These are phyloP conservation scores for Zygosaccharomyces pseudobailii DNA, from an alignment of 1,139 yeast genomes.

Conservation along the genomic window DNA sequence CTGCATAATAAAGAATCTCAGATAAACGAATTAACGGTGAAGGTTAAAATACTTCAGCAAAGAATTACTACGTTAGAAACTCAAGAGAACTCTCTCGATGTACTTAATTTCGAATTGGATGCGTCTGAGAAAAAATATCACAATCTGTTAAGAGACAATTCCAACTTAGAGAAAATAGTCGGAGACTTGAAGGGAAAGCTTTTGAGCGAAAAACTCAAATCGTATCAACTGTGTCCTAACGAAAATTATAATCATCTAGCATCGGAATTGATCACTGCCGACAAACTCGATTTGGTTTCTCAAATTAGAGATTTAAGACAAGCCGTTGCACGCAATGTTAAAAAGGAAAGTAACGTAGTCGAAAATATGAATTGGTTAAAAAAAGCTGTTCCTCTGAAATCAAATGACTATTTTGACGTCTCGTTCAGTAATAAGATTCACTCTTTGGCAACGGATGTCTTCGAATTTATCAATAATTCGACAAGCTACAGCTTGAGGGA, in stretches of 20 bases:
- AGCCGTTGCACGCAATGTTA: neutral
- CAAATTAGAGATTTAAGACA: conserved; percentile 15
- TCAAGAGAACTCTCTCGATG: neutral
- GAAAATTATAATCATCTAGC: conserved; percentile 1
- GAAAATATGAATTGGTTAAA: neutral
- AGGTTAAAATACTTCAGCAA: neutral
- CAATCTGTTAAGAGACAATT: neutral
- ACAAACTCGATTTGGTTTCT: conserved; percentile 13
- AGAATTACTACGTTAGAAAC: neutral
- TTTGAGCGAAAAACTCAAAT: neutral
- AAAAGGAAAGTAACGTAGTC: neutral
- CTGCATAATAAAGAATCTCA: neutral
- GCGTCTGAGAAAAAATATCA: neutral
- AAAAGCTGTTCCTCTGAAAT: neutral
- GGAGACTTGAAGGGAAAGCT: conserved; percentile 4
- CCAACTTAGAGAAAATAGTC: neutral
- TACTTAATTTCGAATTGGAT: neutral
- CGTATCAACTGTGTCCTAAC: conserved; percentile 1
- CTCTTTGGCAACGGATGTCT: neutral
- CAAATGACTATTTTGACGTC: neutral
- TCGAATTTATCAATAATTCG: conserved; percentile 1
- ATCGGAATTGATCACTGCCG: conserved; percentile 7
- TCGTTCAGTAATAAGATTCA: neutral
- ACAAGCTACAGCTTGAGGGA: neutral
- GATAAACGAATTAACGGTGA: neutral